phyloP scores from a whole-genome alignment of 192 early-diverging fungal species.

The Coemansia brasiliensis region DNA sequence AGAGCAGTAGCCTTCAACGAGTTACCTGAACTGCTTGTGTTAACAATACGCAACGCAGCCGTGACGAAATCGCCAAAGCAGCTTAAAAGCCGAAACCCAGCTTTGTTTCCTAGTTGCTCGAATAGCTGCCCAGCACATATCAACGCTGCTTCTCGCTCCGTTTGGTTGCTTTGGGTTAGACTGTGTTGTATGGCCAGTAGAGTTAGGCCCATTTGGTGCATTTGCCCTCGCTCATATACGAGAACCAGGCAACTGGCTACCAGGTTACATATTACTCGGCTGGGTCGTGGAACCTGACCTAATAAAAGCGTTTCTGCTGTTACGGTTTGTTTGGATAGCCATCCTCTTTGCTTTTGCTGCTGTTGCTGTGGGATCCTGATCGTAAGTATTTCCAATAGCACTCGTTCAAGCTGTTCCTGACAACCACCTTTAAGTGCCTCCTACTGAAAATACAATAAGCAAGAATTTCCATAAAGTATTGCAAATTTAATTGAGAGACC shows the following conservation, averaged over 20 bases:
- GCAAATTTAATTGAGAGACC: no score
- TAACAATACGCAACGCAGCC: slow-evolving; percentile 21
- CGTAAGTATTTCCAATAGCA: slow-evolving; percentile 63
- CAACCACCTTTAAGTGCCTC: slow-evolving; percentile 59
- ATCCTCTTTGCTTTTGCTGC: slow-evolving; percentile 70
- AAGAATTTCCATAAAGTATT: not conserved
- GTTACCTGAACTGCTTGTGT: not conserved
- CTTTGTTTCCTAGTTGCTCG: slow-evolving; percentile 59
- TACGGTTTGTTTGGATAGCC: slow-evolving; percentile 65
- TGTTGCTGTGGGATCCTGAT: slow-evolving; percentile 60
- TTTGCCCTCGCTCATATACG: slow-evolving; percentile 31
- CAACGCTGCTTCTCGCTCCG: slow-evolving; percentile 57
- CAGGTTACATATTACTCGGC: slow-evolving; percentile 32
- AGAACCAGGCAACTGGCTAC: slow-evolving; percentile 32
- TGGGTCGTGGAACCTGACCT: slow-evolving; percentile 28
- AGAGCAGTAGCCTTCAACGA: slow-evolving; percentile 68
- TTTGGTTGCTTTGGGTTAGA: slow-evolving; percentile 10
- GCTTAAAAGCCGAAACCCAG: slow-evolving; percentile 53
- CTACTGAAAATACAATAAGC: slow-evolving; percentile 44
- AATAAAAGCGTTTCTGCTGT: slow-evolving; percentile 50
- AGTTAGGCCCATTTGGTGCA: slow-evolving; percentile 37
- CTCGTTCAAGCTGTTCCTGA: slow-evolving; percentile 74
- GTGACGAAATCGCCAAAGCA: slow-evolving; percentile 50
- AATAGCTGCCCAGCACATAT: slow-evolving; percentile 77
- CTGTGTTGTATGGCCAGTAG: slow-evolving; percentile 32